A percentile compares a stretch with the other conserved stretches of the same genome.
phyloP scores from a whole-genome alignment of 2,329 filamentous ascomycete genomes.

The Fusarium protoensiforme region DNA sequence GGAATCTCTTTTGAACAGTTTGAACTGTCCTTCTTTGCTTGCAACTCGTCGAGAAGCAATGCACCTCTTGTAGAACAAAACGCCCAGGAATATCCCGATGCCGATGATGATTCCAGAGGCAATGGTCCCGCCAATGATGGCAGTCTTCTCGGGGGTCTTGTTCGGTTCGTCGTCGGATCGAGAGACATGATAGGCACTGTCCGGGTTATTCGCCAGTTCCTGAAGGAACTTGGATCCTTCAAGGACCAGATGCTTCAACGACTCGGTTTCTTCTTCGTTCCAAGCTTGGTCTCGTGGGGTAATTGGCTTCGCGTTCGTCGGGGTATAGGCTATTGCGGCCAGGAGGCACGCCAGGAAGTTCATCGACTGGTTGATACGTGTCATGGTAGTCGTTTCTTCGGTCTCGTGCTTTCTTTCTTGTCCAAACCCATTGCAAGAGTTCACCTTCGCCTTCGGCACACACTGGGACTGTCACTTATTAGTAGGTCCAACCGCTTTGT shows the following conservation, averaged over 20 bases:
- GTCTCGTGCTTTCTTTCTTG: conserved; percentile 14
- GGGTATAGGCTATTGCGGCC: neutral
- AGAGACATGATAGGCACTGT: neutral
- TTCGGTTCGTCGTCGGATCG: neutral
- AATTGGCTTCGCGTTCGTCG: conserved; percentile 20
- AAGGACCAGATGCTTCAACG: neutral
- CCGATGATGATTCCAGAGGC: conserved; percentile 28
- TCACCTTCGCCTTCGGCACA: neutral
- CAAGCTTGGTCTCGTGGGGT: neutral
- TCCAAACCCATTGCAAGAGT: conserved; percentile 4
- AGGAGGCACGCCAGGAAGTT: conserved; percentile 13
- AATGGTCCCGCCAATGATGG: conserved; percentile 35
- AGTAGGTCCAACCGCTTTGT: neutral
- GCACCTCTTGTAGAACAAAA: conserved; percentile 27
- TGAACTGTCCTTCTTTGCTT: neutral
- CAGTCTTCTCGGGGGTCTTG: conserved; percentile 12
- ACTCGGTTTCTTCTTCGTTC: conserved; percentile 9
- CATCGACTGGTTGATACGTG: conserved; percentile 3
- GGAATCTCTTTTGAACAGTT: neutral
- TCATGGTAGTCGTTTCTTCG: conserved; percentile 2
- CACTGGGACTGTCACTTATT: conserved; percentile 5
- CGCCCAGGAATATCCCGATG: conserved; percentile 29
- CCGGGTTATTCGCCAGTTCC: neutral
- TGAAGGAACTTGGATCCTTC: neutral
- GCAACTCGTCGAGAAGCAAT: neutral